phyloP scores from a whole-genome alignment of 148 eudicot genomes.

The Polygonum aviculare region DNA sequence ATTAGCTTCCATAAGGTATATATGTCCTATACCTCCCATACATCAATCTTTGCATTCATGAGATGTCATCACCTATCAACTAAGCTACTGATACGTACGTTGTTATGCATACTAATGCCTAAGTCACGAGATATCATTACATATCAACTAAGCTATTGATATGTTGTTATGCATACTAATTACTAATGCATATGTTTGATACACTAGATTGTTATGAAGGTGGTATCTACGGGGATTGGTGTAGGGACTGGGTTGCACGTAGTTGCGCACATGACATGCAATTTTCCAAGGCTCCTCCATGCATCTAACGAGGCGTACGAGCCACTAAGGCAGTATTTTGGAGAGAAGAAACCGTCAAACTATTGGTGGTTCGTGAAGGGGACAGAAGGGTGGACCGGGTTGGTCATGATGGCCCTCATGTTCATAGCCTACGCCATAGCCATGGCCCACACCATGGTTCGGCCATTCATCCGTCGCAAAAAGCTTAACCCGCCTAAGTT shows the following conservation, averaged over 20 bases:
- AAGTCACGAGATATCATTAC: too few species aligned
- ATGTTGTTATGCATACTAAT: background rate
- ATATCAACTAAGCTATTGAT: too few species aligned
- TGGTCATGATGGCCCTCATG: constrained; percentile 40
- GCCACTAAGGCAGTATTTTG: constrained; percentile 29
- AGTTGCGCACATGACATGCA: constrained; percentile 35
- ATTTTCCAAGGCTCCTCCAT: constrained; percentile 40
- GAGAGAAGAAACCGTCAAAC: constrained; percentile 21
- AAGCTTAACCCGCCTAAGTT: constrained; percentile 29
- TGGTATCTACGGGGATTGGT: constrained; percentile 35
- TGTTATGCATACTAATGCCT: background rate
- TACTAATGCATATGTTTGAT: background rate
- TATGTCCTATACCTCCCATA: too few species aligned
- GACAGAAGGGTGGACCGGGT: constrained; percentile 44
- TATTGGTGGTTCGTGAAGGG: constrained; percentile 52
- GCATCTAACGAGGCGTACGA: constrained; percentile 30
- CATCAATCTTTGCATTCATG: too few species aligned
- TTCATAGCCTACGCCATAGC: constrained; percentile 26
- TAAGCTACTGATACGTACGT: too few species aligned
- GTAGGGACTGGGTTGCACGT: constrained; percentile 40
- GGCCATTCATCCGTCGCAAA: constrained; percentile 11
- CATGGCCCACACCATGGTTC: constrained; percentile 34
- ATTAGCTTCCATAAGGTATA: constrained; percentile 35
- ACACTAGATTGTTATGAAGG: background rate
- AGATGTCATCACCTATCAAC: too few species aligned